Evolutionary conservation across 495 filamentous ascomycete species (phyloP).

Genomic region (Haplographium delicatum): DNA sequence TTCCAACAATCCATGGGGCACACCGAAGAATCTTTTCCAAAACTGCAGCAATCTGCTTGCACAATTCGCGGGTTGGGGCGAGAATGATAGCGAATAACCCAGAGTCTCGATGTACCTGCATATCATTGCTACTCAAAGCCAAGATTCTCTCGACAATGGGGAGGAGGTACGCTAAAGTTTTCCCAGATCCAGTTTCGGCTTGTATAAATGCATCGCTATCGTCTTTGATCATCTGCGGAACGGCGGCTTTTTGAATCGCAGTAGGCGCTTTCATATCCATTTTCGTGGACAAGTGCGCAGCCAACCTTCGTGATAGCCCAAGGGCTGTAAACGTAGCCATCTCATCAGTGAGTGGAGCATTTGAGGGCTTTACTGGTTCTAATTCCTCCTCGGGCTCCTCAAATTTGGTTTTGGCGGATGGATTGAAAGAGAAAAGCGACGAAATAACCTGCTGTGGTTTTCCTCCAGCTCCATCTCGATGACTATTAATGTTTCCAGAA

Average conservation of each 20-base stretch:
- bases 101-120: conserved; percentile 66
- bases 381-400: conserved; percentile 27
- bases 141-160: conserved; percentile 88
- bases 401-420: conserved; percentile 54
- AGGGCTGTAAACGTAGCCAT: conserved; percentile 78
- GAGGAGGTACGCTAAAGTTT: conserved; percentile 88
- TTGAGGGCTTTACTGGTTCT: conserved; percentile 70
- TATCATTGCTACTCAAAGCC: conserved; percentile 54
- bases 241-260: conserved; percentile 84
- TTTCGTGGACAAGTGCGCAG: conserved; percentile 78
- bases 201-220: conserved; percentile 93
- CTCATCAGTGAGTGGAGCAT: conserved; percentile 85
- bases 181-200: conserved; percentile 95
- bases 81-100: conserved; percentile 90
- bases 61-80: conserved; percentile 87
- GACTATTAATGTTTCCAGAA: conserved; percentile 24
- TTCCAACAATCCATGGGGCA: conserved; percentile 82
- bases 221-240: conserved; percentile 70
- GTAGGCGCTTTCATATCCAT: conserved; percentile 87
- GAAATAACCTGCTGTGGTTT: conserved; percentile 64
- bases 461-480: conserved; percentile 19
- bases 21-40: conserved; percentile 76
- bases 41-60: conserved; percentile 85
- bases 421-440: conserved; percentile 87
- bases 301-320: conserved; percentile 70